Evolutionary conservation across 345 rosid genomes (phyloP), one percentile per base, ranked within the genome.

Genomic region (Hypericum perforatum): DNA sequence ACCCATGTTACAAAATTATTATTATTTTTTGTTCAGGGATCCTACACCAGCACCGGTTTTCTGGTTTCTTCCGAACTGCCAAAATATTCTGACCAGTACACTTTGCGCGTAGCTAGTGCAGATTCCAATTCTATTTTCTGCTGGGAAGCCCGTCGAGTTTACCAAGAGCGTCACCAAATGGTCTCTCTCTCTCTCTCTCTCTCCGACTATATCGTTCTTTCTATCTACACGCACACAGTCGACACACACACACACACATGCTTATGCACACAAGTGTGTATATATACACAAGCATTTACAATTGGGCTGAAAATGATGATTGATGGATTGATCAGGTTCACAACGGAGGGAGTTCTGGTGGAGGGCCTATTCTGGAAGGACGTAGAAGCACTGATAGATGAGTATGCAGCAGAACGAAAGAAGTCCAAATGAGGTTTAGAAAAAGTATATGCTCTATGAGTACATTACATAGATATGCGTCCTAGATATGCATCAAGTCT

Each of bases 351-450:
- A 58, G 73, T 89, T 57, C 72, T 92, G 67, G 95, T 80, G 8
- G 99, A 89, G 71, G 99, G 87, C 54, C 59, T 82, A 39, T 82
- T 89, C 72, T 86, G 91, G 91, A 89, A 89, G 73, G 99, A 89
- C 63, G 99, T 92, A 45, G 82, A 74, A 32, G 75, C 79, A 8
- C 69, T 86, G 7, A 62, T 84, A 42, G 66, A 82, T 40, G 73
- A 80, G 7, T 89, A 92, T 63, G 71, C 87, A 5, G 69, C 42
- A 55, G 95, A 88, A 54, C 83, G 77, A 11, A 91, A 86, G 79
- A 91, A 91, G 79, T 82, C 71, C 72, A 85, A 82, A 67, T 92
- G 75, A 91, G 64, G 4, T 39, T 8, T 45, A 45, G n/a, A 45
- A 2, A 22, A 22, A 22, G 32, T 22, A 22, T 22, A 22, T 22